phyloP scores from a whole-genome alignment of 495 filamentous ascomycete genomes.

The Astrocystis sublimbata region DNA sequence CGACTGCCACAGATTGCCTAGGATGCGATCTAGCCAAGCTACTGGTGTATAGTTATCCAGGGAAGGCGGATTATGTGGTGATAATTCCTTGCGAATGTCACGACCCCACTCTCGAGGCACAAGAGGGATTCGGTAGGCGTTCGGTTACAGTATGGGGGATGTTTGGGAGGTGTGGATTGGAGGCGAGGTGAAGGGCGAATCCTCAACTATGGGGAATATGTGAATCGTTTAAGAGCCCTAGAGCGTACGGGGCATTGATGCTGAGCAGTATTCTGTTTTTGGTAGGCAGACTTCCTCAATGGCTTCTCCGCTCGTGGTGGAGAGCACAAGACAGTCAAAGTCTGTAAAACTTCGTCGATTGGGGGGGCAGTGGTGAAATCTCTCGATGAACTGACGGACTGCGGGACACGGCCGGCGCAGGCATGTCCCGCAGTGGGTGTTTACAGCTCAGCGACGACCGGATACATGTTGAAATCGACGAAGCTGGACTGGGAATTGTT shows the following conservation, averaged over 20 bases:
- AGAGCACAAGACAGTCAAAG: slow-evolving; percentile 46
- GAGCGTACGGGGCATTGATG: slow-evolving; percentile 20
- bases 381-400: slow-evolving; percentile 85
- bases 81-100: not conserved
- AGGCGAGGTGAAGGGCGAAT: no score
- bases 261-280: slow-evolving; percentile 26
- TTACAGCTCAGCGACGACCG: slow-evolving; percentile 95
- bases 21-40: slow-evolving; percentile 13
- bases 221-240: slow-evolving; percentile 14
- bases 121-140: not conserved
- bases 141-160: not conserved
- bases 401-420: slow-evolving; percentile 53
- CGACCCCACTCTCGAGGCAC: slow-evolving; percentile 4
- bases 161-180: slow-evolving; percentile 15
- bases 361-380: slow-evolving; percentile 64
- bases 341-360: slow-evolving; percentile 73
- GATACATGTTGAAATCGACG: slow-evolving; percentile 78
- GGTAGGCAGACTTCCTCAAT: slow-evolving; percentile 29
- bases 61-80: not conserved
- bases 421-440: slow-evolving; percentile 76
- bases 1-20: slow-evolving; percentile 11
- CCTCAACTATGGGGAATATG: not conserved
- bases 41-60: not conserved
- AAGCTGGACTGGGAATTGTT: slow-evolving; percentile 56
- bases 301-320: slow-evolving; percentile 16